phyloP scores from a whole-genome alignment of 371 early-diverging fungal species.

The Amoeboradix gromovi region DNA sequence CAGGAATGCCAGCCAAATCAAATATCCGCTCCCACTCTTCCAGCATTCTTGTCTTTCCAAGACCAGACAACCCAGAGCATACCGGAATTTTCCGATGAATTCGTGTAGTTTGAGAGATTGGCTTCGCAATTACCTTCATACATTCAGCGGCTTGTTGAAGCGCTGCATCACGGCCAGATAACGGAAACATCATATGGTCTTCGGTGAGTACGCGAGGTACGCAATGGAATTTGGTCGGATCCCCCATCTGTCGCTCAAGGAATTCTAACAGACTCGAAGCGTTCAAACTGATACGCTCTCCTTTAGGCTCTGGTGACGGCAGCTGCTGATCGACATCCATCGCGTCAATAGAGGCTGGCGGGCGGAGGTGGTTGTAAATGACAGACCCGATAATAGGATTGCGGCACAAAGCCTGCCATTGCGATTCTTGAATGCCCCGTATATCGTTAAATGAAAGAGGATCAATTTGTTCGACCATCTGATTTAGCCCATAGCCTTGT shows the following conservation, averaged over 20 bases:
- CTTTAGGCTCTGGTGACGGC: no score
- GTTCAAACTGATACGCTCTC: not conserved
- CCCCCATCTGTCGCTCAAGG: not conserved
- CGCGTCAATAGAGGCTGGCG: no score
- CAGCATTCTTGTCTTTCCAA: conserved; percentile 1
- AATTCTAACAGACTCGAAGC: not conserved
- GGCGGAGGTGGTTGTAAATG: no score
- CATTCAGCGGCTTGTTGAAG: not conserved
- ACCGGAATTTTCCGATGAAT: not conserved
- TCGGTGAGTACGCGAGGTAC: not conserved
- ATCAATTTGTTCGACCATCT: no score
- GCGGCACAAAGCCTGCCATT: no score
- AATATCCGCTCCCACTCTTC: conserved; percentile 1
- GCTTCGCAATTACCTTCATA: not conserved
- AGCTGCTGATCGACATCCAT: no score
- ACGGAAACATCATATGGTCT: not conserved
- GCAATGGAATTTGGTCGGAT: not conserved
- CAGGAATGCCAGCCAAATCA: not conserved
- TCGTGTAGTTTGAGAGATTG: not conserved
- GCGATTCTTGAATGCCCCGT: no score
- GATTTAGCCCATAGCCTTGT: no score
- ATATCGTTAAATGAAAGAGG: no score
- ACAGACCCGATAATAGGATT: no score
- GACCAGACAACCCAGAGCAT: not conserved
- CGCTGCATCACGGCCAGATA: not conserved